Evolutionary conservation across 192 early-diverging fungal species (phyloP), one percentile per base, ranked within the genome.

Genomic region (Pilaira anomala): DNA sequence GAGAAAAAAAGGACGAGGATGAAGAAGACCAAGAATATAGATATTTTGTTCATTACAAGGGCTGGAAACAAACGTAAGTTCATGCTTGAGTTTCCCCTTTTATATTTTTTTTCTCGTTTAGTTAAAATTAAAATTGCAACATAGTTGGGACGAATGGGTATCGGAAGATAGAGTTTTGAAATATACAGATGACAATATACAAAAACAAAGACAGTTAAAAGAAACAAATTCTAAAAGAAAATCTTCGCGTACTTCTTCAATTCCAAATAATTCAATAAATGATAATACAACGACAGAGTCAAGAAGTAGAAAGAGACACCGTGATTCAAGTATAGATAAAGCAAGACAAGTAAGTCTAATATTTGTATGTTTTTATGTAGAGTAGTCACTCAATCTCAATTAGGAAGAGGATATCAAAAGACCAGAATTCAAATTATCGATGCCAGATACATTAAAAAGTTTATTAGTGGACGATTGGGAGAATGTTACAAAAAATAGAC

Each of bases 61-160:
- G 97, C 33, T 99, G 97, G 97, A 98, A 98, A 75, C 88, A 90
- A 59, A 95, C 91, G 93, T 94, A 78, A 71, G 82, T 48, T 19
- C 16, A 28, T 53, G 13, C 28, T 53, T 53, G 8, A 7, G 7
- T 6, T 26, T 14, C 28, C 26, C 22, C 26, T 6, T 26, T 53
- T 53, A 12, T 24, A 9, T 24, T 16, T 52, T 52, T 52, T 2
- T 26, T 52, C 3, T 26, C 21, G 24, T 26, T 14, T 21, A 49
- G 46, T 52, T 24, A 33, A 28, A 33, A 24, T 40, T 63, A 11
- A 48, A 19, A 36, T 22, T 18, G 22, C 44, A 44, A 45, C 21
- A 41, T 74, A 95, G 93, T 2, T 99, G 96, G 96, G 97, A 99
- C 71, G 97, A 99, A 78, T 99, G 97, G 97, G 96, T 98, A 0